These are phyloP conservation scores for Macrotyloma uniflorum DNA, from an alignment of 306 rosid species.

Conservation along the genomic window DNA sequence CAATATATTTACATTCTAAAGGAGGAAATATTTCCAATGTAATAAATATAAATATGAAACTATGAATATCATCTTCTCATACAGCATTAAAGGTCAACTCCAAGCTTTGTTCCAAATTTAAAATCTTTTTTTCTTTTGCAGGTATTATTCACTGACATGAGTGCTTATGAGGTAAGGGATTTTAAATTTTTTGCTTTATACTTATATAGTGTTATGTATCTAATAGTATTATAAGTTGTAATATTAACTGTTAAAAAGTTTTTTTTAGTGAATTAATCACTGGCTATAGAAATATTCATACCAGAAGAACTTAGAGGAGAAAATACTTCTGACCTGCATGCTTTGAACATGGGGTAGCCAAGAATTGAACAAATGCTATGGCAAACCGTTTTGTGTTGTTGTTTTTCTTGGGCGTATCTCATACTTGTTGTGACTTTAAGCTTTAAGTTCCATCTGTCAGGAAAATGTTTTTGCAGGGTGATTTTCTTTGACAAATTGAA, in stretches of 20 bases:
- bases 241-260: not conserved
- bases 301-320: not conserved
- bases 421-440: no score
- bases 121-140: conserved; percentile 44
- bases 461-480: not conserved
- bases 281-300: conserved; percentile 12
- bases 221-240: conserved; percentile 2
- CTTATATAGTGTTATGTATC: not conserved
- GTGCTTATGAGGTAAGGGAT: conserved; percentile 80
- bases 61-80: no score
- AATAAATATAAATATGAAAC: no score
- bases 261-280: not conserved
- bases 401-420: not conserved
- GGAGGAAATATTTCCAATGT: not conserved
- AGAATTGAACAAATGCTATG: not conserved
- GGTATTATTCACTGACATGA: conserved; percentile 91
- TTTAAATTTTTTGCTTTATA: not conserved
- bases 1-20: not conserved
- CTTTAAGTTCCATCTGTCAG: not conserved
- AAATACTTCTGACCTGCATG: not conserved
- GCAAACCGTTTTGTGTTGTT: not conserved
- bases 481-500: not conserved
- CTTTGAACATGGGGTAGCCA: not conserved
- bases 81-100: no score
- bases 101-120: not conserved